Conservation (phyloP, 148 eudicot genomes). For the Chenopodium formosanum region DNA sequence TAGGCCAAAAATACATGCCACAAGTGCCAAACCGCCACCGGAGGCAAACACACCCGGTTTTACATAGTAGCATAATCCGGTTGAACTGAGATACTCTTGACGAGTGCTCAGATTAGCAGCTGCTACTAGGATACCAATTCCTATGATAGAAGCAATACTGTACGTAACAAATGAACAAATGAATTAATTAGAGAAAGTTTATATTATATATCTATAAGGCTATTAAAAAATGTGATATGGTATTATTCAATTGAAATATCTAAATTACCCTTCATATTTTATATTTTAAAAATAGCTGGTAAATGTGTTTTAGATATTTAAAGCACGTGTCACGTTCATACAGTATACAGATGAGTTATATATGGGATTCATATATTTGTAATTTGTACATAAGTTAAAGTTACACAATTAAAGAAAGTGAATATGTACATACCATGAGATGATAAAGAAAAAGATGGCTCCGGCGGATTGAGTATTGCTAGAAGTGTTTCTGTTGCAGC, state of each 20-base stretch:
- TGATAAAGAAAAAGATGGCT: not conserved
- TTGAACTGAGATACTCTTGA: not conserved
- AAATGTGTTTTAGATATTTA: too few relatives aligned
- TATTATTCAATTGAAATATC: too few relatives aligned
- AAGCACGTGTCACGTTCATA: too few relatives aligned
- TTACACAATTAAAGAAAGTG: too few relatives aligned
- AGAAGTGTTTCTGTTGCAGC: not conserved
- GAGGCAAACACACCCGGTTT: not conserved
- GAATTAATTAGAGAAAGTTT: too few relatives aligned
- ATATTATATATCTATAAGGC: too few relatives aligned
- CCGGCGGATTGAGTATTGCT: not conserved
- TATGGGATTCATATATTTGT: too few relatives aligned
- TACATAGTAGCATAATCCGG: not conserved
- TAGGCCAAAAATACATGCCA: not conserved
- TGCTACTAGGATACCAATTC: not conserved
- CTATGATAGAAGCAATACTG: not conserved
- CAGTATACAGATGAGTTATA: too few relatives aligned
- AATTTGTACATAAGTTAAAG: too few relatives aligned
- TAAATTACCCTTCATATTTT: too few relatives aligned
- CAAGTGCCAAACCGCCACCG: slow-evolving; percentile 2
- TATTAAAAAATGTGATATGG: too few relatives aligned
- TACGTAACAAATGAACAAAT: not conserved
- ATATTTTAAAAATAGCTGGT: too few relatives aligned
- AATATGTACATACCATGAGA: not conserved
- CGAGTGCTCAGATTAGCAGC: not conserved